phyloP scores from a whole-genome alignment of 805 yeast genomes.

The Zygotorulaspora sp. region DNA sequence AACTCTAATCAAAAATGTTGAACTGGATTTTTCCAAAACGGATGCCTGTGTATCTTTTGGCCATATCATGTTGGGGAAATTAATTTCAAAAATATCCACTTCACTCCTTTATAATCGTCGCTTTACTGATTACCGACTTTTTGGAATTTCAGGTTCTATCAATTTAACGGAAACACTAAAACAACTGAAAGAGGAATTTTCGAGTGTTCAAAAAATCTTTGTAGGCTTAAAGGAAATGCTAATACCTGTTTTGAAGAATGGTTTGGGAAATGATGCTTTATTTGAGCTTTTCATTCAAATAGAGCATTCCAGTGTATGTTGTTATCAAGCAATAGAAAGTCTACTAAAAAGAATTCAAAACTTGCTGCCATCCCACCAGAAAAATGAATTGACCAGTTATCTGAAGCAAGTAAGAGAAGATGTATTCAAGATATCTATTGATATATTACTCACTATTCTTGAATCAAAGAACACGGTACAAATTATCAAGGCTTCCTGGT shows the following conservation, averaged over 20 bases:
- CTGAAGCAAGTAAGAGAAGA: background rate
- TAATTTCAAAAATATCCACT: constrained; percentile 4
- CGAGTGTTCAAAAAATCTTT: background rate
- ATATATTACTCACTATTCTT: background rate
- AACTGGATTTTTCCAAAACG: constrained; percentile 1
- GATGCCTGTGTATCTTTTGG: constrained; percentile 3
- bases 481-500: background rate
- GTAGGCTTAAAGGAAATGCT: background rate
- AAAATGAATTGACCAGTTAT: background rate
- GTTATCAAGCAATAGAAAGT: constrained; percentile 1
- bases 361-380: background rate
- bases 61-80: constrained; percentile 10
- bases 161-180: background rate
- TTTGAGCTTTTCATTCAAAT: constrained; percentile 2
- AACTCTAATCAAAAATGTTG: constrained; percentile 4
- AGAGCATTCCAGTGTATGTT: background rate
- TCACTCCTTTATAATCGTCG: constrained; percentile 8
- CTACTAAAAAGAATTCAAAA: background rate
- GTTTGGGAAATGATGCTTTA: background rate
- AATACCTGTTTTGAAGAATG: background rate
- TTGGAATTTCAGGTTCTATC: background rate
- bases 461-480: background rate
- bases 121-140: constrained; percentile 12
- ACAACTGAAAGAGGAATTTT: background rate
- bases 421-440: background rate